Evolutionary conservation across 2,329 filamentous ascomycete species (phyloP), one percentile per base, ranked within the genome.

Genomic region (Epicoccum sorghinum): DNA sequence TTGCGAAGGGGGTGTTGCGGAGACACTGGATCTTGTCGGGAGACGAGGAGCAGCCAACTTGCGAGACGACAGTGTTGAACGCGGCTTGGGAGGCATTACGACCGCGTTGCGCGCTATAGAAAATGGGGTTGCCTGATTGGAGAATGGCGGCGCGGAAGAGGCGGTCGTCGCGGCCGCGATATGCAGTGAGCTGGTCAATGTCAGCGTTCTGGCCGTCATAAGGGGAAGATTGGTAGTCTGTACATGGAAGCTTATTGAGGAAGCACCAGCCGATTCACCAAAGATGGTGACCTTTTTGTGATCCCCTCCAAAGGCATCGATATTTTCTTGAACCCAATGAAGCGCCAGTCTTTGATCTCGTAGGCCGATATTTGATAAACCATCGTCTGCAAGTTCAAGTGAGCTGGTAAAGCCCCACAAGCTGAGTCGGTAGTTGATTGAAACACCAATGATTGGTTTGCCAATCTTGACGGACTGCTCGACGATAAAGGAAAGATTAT

Each of bases 1-100:
- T 79, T 3, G 82, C 75, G 69, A 87, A 89, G 14, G 82, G 77
- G 1, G 85, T 72, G 1, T 70, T 72, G 14, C 89, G 85, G 7
- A 95, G 82, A 67, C 69, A 71, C 25, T 69, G 55, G 9, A 72
- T 47, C 6, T 50, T 57, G 23, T 62, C 33, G 5, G 47, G 7
- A 2, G 55, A 33, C 1, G 41, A 37, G 12, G 48, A 29, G 48
- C 72, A 75, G 14, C 43, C 47, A 23, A 51, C 40, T 24, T 48
- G 39, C 1, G 40, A 37, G 29, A 64, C 53, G 0, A 80, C 40
- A 6, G 55, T 74, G 3, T 75, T 68, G 6, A 75, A 56, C 2
- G 54, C 44, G 75, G 52, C 18, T 18, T 56, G 44, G 22, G 60
- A 32, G 33, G 44, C 29, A 13, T 58, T 59, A 24, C 52, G 45